Evolutionary conservation across 2,329 filamentous ascomycete species (phyloP), one percentile per base, ranked within the genome.

Genomic region (Diaporthe sp.): DNA sequence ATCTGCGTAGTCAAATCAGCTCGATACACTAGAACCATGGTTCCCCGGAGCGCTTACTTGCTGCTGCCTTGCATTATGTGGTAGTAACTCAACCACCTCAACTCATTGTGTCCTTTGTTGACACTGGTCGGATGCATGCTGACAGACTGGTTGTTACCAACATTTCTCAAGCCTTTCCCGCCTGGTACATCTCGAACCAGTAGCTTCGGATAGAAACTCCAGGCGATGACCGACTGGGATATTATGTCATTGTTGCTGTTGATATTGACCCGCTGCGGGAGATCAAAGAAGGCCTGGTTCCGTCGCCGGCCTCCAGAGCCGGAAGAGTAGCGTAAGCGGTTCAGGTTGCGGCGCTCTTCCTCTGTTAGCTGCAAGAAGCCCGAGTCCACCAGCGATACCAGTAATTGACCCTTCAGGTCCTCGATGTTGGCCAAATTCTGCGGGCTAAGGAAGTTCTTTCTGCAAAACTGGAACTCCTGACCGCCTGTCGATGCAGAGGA

Each of bases 131-230:
- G 94, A 79, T 98, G 95, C 28, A 99, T 87, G 74, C 92, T 95
- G 79, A 99, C 95, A 59, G 91, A 90, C 83, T 98, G 96, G 82
- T 97, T 98, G 85, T 98, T 98, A 71, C 94, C 92, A 76, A 98
- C 92, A 79, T 98, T 98, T 73, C 96, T 93, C 88, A 96, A 94
- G 17, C 94, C 95, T 85, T 95, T 97, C 37, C 87, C 87, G 31
- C 87, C 87, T 0, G 86, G 85, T 68, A 91, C 92, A 80, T 98
- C 96, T 74, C 94, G 92, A 37, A 94, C 91, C 4, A 98, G 89
- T 22, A 99, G 90, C 80, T 98, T 98, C 0, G 97, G 97, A 81
- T 99, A 98, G 86, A 99, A 98, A 71, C 95, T 96, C 91, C 95
- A 98, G 0, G 95, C 94, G 79, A 98, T 94, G 57, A 98, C 94